Evolutionary conservation across 306 rosid species (phyloP).

Genomic region (Dalbergia cochinchinensis): DNA sequence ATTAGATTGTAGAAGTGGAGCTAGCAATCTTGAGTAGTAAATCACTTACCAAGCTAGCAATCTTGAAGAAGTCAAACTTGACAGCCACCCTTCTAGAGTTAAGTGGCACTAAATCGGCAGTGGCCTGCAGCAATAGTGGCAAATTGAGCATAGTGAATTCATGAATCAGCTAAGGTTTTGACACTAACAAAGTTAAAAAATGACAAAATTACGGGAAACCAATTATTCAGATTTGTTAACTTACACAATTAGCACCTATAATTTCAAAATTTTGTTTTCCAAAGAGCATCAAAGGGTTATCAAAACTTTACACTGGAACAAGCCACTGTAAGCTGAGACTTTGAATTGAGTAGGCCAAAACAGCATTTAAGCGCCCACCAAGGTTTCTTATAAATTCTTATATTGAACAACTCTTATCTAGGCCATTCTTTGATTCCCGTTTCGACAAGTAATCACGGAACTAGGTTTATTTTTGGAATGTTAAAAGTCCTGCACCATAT

Average conservation of each 20-base stretch:
- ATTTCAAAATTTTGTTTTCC: not conserved
- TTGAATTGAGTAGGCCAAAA: not conserved
- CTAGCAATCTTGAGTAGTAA: too few species aligned
- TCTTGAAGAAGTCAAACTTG: slow-evolving; percentile 85
- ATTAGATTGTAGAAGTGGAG: not conserved
- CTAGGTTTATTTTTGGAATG: not conserved
- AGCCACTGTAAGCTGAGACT: not conserved
- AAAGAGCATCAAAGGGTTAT: not conserved
- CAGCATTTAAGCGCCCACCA: not conserved
- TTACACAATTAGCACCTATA: not conserved
- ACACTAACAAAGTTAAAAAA: not conserved
- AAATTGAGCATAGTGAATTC: slow-evolving; percentile 27
- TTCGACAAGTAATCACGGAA: slow-evolving; percentile 13
- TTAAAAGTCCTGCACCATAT: slow-evolving; percentile 12
- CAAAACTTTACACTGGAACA: slow-evolving; percentile 7
- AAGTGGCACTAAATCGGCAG: slow-evolving; percentile 87
- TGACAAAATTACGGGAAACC: slow-evolving; percentile 20
- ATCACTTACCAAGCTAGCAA: slow-evolving; percentile 73
- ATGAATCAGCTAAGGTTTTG: not conserved
- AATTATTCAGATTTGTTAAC: not conserved
- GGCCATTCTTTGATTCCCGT: slow-evolving; percentile 32
- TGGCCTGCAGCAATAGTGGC: slow-evolving; percentile 64
- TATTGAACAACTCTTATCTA: slow-evolving; percentile 4
- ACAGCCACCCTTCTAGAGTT: slow-evolving; percentile 86
- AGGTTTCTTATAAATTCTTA: slow-evolving; percentile 9